Conservation (phyloP, 2,329 filamentous ascomycete species). For the Epichloe gansuensis region DNA sequence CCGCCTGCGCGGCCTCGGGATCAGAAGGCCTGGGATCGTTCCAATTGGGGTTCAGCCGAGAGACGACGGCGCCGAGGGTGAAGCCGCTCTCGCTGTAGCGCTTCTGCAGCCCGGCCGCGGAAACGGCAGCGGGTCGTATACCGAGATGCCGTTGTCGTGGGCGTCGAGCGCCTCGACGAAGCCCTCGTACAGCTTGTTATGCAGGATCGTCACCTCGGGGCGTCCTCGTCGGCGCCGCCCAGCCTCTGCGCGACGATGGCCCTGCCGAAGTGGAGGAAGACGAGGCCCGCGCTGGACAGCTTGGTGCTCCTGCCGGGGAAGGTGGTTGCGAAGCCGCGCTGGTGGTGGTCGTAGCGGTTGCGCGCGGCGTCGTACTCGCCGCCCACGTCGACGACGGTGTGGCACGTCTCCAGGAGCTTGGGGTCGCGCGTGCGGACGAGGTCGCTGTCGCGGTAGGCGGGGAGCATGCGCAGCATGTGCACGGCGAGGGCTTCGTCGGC, state of each 20-base stretch:
- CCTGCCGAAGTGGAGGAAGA: slow-evolving; percentile 91
- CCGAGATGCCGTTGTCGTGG: slow-evolving; percentile 89
- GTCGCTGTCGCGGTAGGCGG: slow-evolving; percentile 58
- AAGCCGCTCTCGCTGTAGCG: slow-evolving; percentile 76
- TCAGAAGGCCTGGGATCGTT: slow-evolving; percentile 51
- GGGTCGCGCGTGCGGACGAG: slow-evolving; percentile 86
- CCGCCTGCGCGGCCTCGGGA: slow-evolving; percentile 46
- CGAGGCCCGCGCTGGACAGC: slow-evolving; percentile 84
- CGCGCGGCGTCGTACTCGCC: slow-evolving; percentile 71
- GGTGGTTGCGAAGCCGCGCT: slow-evolving; percentile 74
- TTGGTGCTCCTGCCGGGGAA: slow-evolving; percentile 80
- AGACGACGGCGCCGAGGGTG: slow-evolving; percentile 72
- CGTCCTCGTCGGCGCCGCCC: slow-evolving; percentile 39
- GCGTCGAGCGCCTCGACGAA: slow-evolving; percentile 95
- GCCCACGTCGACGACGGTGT: slow-evolving; percentile 96
- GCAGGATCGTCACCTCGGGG: slow-evolving; percentile 62
- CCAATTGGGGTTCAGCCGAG: slow-evolving; percentile 67
- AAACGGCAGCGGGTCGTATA: slow-evolving; percentile 61
- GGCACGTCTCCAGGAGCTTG: slow-evolving; percentile 62
- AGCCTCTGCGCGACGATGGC: slow-evolving; percentile 57
- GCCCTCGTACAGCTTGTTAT: slow-evolving; percentile 79
- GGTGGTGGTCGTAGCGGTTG: slow-evolving; percentile 93
- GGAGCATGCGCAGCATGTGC: slow-evolving; percentile 84
- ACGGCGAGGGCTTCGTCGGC: slow-evolving; percentile 96
- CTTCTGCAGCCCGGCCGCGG: slow-evolving; percentile 63